These are phyloP conservation scores for Sporothrix pseudoabietina DNA, from an alignment of 2,329 filamentous ascomycete genomes.

Conservation along the genomic window DNA sequence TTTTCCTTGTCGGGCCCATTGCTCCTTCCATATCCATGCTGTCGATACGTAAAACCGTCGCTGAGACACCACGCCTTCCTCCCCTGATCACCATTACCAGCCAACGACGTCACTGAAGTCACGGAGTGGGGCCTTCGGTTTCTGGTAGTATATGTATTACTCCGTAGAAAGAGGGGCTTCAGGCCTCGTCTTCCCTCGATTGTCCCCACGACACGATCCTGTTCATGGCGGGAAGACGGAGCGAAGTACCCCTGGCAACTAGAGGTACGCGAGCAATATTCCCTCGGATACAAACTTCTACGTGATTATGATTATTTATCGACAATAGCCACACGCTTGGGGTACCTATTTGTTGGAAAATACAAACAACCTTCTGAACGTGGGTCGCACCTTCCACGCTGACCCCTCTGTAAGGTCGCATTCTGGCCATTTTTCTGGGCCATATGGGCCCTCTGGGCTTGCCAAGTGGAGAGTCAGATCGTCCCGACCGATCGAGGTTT, in stretches of 20 bases:
- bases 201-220: slow-evolving; percentile 1
- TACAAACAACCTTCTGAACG: background rate
- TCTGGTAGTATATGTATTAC: background rate
- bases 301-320: background rate
- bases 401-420: background rate
- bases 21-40: slow-evolving; percentile 11
- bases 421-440: background rate
- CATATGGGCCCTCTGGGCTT: background rate
- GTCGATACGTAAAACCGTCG: background rate
- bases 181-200: background rate
- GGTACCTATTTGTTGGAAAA: background rate
- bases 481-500: slow-evolving; percentile 1
- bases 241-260: background rate
- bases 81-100: background rate
- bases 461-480: slow-evolving; percentile 20
- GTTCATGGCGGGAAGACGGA: background rate
- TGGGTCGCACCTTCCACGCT: slow-evolving; percentile 2
- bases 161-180: background rate
- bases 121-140: slow-evolving; percentile 7
- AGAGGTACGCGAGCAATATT: background rate
- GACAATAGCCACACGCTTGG: background rate
- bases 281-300: background rate
- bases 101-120: slow-evolving; percentile 26
- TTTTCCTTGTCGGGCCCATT: background rate
- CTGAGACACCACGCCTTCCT: slow-evolving; percentile 4